Conservation (phyloP, 768 basidiomycete species). For the Tephrocybe sp. region DNA sequence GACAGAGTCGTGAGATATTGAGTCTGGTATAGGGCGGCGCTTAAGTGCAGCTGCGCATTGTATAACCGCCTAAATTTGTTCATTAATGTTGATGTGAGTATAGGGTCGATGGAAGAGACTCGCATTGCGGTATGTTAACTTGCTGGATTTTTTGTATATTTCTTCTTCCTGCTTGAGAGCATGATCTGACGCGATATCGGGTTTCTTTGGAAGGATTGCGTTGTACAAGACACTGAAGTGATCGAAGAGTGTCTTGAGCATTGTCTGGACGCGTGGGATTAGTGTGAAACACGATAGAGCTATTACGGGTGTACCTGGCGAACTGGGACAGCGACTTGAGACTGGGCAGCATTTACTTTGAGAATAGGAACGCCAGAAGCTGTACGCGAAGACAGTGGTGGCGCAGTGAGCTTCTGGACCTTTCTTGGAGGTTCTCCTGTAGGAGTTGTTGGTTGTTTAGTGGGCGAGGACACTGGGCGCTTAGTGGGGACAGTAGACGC, state of each 20-base stretch:
- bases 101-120: conserved; percentile 18
- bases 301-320: conserved; percentile 54
- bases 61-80: conserved; percentile 44
- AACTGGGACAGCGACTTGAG: conserved; percentile 70
- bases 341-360: conserved; percentile 63
- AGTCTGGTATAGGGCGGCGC: conserved; percentile 53
- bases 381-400: conserved; percentile 39
- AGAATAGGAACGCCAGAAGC: conserved; percentile 64
- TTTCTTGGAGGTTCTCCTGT: conserved; percentile 60
- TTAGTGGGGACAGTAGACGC: conserved; percentile 46
- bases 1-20: conserved; percentile 66
- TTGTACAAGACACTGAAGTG: conserved; percentile 74
- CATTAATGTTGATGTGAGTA: conserved; percentile 11
- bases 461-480: conserved; percentile 40
- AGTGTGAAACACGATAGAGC: conserved; percentile 7
- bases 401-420: conserved; percentile 53
- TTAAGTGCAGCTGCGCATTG: conserved; percentile 51
- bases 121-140: conserved; percentile 84
- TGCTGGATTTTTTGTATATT: conserved; percentile 71
- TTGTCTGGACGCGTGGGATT: conserved; percentile 44
- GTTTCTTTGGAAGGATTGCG: conserved; percentile 48
- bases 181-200: conserved; percentile 72
- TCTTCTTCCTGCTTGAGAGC: conserved; percentile 82
- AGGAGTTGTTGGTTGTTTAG: conserved; percentile 18
- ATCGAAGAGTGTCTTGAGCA: conserved; percentile 75